Evolutionary conservation across 2,329 filamentous ascomycete genomes (phyloP).

Genomic region (Pseudogymnoascus sp.): DNA sequence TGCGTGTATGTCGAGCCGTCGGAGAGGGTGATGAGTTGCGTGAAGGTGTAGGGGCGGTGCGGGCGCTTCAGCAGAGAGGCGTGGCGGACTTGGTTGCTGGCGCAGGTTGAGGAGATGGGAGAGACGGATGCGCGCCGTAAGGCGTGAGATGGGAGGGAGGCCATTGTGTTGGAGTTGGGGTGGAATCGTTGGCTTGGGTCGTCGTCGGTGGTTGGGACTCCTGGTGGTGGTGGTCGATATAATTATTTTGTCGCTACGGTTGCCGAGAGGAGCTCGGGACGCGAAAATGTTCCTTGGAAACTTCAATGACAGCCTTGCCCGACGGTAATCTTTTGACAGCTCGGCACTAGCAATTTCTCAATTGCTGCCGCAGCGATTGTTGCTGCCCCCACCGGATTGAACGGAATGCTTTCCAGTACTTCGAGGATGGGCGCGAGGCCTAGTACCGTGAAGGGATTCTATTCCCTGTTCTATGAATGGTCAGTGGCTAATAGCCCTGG

Average conservation of each 20-base stretch:
- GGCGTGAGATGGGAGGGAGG: constrained; percentile 16
- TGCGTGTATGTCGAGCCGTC: constrained; percentile 81
- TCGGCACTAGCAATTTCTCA: constrained; percentile 2
- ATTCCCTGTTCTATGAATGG: constrained; percentile 5
- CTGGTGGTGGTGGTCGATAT: not conserved
- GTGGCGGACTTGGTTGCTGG: constrained; percentile 42
- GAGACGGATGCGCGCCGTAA: constrained; percentile 16
- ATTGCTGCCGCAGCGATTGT: constrained; percentile 9
- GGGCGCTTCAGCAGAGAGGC: constrained; percentile 81
- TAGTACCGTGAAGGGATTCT: constrained; percentile 5
- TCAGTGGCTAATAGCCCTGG: constrained; percentile 8
- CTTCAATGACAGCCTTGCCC: not conserved
- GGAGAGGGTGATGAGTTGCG: constrained; percentile 86
- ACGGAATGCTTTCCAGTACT: not conserved
- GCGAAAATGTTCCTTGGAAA: constrained; percentile 16
- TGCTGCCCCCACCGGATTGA: not conserved
- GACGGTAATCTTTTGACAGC: constrained; percentile 1
- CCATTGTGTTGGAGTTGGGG: constrained; percentile 14
- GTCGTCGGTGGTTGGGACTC: not conserved
- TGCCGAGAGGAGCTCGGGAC: constrained; percentile 9
- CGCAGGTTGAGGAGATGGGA: constrained; percentile 5
- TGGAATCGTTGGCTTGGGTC: constrained; percentile 9
- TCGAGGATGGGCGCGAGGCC: not conserved
- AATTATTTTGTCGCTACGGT: constrained; percentile 16
- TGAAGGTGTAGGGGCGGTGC: constrained; percentile 92